Evolutionary conservation across 768 basidiomycete genomes (phyloP).

Genomic region (Leccinellum albellum): DNA sequence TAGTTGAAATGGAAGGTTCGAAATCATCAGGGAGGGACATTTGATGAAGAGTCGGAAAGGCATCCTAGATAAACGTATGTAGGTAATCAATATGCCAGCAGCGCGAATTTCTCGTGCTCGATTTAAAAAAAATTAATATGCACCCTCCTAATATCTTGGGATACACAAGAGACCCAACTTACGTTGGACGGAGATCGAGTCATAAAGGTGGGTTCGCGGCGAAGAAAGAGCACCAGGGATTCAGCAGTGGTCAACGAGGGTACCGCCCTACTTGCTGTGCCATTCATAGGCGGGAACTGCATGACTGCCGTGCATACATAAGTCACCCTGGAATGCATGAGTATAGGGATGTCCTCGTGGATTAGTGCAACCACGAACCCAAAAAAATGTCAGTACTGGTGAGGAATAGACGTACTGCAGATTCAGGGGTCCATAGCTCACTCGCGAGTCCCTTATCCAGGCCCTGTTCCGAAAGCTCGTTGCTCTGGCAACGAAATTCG

Average conservation of each 20-base stretch:
- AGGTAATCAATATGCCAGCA: conserved; percentile 2
- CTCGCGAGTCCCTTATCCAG: conserved; percentile 11
- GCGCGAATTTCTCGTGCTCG: neutral
- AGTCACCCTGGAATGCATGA: conserved; percentile 15
- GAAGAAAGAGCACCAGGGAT: conserved; percentile 6
- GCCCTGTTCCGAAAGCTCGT: conserved; percentile 22
- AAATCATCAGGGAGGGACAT: conserved; percentile 8
- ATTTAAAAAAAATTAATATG: conserved; percentile 5
- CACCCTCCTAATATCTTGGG: neutral
- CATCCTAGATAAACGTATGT: conserved; percentile 11
- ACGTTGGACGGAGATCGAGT: conserved; percentile 16
- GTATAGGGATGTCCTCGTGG: conserved; percentile 22
- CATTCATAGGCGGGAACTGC: conserved; percentile 8
- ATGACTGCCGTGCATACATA: conserved; percentile 21
- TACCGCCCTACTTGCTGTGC: conserved; percentile 20
- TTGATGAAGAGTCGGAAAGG: conserved; percentile 1
- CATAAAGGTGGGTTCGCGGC: conserved; percentile 14
- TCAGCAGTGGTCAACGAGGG: conserved; percentile 15
- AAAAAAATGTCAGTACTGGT: conserved; percentile 29
- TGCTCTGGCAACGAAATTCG: conserved; percentile 20
- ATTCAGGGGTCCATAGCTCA: conserved; percentile 15
- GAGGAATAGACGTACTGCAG: conserved; percentile 16
- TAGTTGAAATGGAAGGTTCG: conserved; percentile 5
- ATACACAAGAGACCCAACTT: neutral
- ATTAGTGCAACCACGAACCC: conserved; percentile 18